Percentiles rank a stretch among this genome's conserved stretches.
phyloP scores from a whole-genome alignment of 805 yeast species.

The Yarrowia deformans region DNA sequence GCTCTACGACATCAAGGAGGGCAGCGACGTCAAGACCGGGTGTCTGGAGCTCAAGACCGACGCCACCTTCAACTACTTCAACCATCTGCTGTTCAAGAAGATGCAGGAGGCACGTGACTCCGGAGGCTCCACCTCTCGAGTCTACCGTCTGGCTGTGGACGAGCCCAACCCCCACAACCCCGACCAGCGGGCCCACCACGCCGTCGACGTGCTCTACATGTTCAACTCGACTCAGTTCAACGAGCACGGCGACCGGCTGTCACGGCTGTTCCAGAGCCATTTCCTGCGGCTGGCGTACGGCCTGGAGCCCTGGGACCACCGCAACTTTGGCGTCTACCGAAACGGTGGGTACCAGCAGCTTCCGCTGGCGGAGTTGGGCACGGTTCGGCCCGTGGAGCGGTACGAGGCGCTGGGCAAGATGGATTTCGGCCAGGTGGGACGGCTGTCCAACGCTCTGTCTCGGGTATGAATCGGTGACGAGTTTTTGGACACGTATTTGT shows the following conservation, averaged over 20 bases:
- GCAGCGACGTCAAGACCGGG: neutral
- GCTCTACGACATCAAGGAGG: constrained; percentile 13
- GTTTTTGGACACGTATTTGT: constrained; percentile 15
- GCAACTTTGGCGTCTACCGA: constrained; percentile 16
- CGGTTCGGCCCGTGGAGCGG: constrained; percentile 16
- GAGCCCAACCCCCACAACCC: constrained; percentile 39
- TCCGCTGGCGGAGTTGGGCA: neutral
- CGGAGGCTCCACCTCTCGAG: neutral
- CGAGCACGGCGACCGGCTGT: constrained; percentile 32
- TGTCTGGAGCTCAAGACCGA: constrained; percentile 35
- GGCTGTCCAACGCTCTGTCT: constrained; percentile 9
- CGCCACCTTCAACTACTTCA: constrained; percentile 33
- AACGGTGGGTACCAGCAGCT: constrained; percentile 39
- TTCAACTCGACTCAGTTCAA: constrained; percentile 39
- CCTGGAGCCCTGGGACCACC: constrained; percentile 32
- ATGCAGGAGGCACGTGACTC: neutral
- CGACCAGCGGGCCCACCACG: constrained; percentile 36
- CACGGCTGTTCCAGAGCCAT: constrained; percentile 32
- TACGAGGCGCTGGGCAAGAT: constrained; percentile 27
- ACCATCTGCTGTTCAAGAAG: constrained; percentile 33
- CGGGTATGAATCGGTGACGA: constrained; percentile 29
- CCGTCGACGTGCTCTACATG: constrained; percentile 35
- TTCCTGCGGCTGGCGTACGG: constrained; percentile 31
- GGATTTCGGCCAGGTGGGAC: constrained; percentile 17
- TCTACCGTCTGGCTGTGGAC: constrained; percentile 21